Conservation (phyloP, 2,329 filamentous ascomycete species). For the Monascus ruber region DNA sequence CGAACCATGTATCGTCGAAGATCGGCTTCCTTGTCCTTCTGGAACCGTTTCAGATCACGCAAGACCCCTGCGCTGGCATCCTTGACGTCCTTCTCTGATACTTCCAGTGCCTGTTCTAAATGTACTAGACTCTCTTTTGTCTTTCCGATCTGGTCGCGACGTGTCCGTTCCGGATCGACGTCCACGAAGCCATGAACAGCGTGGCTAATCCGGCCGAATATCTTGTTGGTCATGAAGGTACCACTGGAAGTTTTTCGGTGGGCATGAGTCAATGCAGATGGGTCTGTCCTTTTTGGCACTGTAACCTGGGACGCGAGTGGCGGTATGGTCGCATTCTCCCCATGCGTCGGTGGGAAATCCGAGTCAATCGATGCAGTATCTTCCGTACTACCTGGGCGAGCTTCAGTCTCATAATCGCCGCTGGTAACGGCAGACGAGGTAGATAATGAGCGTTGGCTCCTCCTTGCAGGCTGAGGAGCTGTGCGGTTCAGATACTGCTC, state of each 20-base stretch:
- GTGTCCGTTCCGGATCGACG: conserved; percentile 84
- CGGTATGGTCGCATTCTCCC: conserved; percentile 49
- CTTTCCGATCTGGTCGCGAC: conserved; percentile 89
- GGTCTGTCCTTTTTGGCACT: conserved; percentile 31
- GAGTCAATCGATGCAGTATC: conserved; percentile 89
- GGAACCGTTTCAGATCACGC: conserved; percentile 84
- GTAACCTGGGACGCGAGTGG: conserved; percentile 67
- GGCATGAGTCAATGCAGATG: conserved; percentile 26
- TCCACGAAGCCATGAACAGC: conserved; percentile 94
- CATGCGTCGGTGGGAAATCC: conserved; percentile 84
- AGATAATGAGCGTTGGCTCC: conserved; percentile 57
- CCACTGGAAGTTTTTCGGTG: conserved; percentile 76
- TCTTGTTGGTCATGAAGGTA: conserved; percentile 84
- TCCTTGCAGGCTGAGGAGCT: conserved; percentile 29
- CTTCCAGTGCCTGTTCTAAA: conserved; percentile 81
- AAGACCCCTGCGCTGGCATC: conserved; percentile 83
- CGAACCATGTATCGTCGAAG: conserved; percentile 89
- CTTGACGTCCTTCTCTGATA: conserved; percentile 81
- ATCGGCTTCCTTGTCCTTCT: conserved; percentile 91
- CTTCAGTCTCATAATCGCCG: conserved; percentile 28
- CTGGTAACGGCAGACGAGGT: conserved; percentile 38
- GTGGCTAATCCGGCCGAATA: conserved; percentile 90
- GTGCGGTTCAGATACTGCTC: conserved; percentile 75
- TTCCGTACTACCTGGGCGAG: conserved; percentile 50
- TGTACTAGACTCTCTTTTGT: conserved; percentile 77